A percentile compares a stretch with the other conserved stretches of the same genome.
Conservation (phyloP, 352 stramenopile species). For the Phytophthora europaea region DNA sequence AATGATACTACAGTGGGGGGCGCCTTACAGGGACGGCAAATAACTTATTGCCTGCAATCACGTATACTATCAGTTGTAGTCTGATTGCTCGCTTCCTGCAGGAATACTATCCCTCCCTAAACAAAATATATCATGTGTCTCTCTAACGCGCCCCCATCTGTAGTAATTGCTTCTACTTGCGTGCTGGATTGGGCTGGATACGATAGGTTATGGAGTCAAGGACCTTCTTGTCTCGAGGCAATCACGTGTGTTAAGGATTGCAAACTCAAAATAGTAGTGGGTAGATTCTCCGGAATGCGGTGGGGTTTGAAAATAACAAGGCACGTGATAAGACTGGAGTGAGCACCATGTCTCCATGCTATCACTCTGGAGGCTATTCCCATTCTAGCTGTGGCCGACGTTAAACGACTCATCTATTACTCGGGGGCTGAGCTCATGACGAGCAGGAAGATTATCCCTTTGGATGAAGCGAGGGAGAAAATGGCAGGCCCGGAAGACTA, state of each 20-base stretch:
- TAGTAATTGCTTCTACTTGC: too few species aligned
- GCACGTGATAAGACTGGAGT: constrained; percentile 5
- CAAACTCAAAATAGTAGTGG: constrained; percentile 18
- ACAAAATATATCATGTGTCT: too few species aligned
- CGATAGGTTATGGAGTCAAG: background rate
- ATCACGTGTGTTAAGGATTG: background rate
- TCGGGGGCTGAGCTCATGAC: constrained; percentile 16
- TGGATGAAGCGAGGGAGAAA: constrained; percentile 10
- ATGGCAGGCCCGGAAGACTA: constrained; percentile 3
- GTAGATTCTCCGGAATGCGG: background rate
- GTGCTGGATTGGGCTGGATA: too few species aligned
- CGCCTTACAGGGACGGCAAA: too few species aligned
- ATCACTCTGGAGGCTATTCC: constrained; percentile 35
- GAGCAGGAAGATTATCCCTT: constrained; percentile 32
- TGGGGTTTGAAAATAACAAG: constrained; percentile 23
- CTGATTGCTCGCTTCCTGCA: too few species aligned
- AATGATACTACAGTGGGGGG: too few species aligned
- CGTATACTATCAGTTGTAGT: too few species aligned
- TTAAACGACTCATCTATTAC: background rate
- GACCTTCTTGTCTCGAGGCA: background rate
- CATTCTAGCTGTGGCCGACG: constrained; percentile 2
- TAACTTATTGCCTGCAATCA: too few species aligned
- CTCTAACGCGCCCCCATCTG: too few species aligned
- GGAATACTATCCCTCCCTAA: too few species aligned
- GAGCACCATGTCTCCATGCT: constrained; percentile 16